Evolutionary conservation across 2,329 filamentous ascomycete species (phyloP).

Genomic region (Cladophialophora psammophila): DNA sequence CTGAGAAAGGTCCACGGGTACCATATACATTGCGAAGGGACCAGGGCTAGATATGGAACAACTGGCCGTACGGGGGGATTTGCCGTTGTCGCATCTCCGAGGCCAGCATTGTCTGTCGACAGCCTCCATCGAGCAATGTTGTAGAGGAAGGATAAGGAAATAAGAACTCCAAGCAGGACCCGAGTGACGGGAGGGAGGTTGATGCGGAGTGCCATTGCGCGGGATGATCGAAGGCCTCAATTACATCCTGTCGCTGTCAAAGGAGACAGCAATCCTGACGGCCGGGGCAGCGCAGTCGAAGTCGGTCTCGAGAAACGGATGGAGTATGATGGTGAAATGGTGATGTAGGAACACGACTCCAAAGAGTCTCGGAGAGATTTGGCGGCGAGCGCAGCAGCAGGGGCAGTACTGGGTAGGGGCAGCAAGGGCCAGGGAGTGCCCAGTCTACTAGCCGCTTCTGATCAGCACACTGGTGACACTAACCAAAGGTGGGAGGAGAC

Average conservation of each 20-base stretch:
- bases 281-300: not conserved
- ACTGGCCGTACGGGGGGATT: conserved; percentile 65
- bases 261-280: not conserved
- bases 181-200: conserved; percentile 94
- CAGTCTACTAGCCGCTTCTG: conserved; percentile 4
- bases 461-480: not conserved
- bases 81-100: conserved; percentile 44
- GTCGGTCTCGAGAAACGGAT: not conserved
- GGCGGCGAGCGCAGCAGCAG: not conserved
- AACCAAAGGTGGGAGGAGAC: not conserved
- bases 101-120: conserved; percentile 59
- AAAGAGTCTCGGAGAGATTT: conserved; percentile 1
- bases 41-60: conserved; percentile 85
- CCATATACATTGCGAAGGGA: conserved; percentile 80
- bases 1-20: conserved; percentile 94
- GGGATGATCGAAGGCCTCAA: conserved; percentile 11
- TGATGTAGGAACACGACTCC: not conserved
- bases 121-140: conserved; percentile 71
- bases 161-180: conserved; percentile 74
- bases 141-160: conserved; percentile 77
- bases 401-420: not conserved
- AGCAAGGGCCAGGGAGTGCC: not conserved
- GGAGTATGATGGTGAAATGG: not conserved
- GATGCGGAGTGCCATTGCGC: conserved; percentile 75
- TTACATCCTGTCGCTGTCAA: conserved; percentile 20